Evolutionary conservation across 495 filamentous ascomycete genomes (phyloP).

Genomic region (Xylaria acuta): DNA sequence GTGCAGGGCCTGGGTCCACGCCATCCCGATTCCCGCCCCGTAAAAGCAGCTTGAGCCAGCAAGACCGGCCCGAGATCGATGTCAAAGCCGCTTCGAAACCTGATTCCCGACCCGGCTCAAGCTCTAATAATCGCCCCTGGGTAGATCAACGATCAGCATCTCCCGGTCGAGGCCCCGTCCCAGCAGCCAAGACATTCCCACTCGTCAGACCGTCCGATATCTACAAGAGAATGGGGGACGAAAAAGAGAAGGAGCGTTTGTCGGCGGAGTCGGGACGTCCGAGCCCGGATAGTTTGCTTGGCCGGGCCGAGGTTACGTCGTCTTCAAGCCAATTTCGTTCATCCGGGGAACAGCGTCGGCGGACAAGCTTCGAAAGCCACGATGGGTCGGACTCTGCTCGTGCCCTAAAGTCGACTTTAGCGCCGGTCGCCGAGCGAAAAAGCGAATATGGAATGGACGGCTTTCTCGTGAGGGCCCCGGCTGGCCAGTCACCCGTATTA

Average conservation of each 20-base stretch:
- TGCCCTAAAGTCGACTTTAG: conserved; percentile 48
- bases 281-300: conserved; percentile 48
- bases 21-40: conserved; percentile 58
- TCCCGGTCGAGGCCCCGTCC: conserved; percentile 35
- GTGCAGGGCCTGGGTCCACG: conserved; percentile 34
- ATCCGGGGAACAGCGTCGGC: conserved; percentile 30
- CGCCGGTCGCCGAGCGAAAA: conserved; percentile 63
- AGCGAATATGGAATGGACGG: conserved; percentile 62
- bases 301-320: conserved; percentile 21
- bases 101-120: conserved; percentile 33
- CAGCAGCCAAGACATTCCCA: conserved; percentile 57
- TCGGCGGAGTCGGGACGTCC: conserved; percentile 59
- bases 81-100: conserved; percentile 35
- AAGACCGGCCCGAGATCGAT: conserved; percentile 39
- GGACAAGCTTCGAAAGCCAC: conserved; percentile 37
- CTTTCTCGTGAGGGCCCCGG: conserved; percentile 36
- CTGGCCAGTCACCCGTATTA: neutral
- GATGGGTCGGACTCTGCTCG: conserved; percentile 41
- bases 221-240: conserved; percentile 75
- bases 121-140: conserved; percentile 41
- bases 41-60: conserved; percentile 65
- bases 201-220: conserved; percentile 81
- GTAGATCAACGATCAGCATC: conserved; percentile 43
- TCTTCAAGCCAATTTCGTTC: conserved; percentile 22
- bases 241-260: conserved; percentile 61